A percentile compares a stretch with the other conserved stretches of the same genome.
Conservation (phyloP, 805 yeast genomes). For the Candida montana region DNA sequence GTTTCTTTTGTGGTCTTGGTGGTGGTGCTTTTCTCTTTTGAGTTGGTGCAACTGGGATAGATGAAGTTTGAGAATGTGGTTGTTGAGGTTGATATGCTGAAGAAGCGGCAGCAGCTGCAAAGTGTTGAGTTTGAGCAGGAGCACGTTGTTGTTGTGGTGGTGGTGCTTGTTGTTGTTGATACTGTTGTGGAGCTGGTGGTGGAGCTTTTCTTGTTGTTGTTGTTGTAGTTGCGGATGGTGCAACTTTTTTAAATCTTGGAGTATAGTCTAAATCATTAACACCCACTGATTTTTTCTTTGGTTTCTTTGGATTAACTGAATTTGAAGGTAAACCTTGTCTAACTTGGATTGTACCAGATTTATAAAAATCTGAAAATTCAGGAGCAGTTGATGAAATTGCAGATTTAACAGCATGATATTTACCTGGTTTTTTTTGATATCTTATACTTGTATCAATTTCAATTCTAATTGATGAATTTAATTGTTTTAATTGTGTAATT, state of each 20-base stretch:
- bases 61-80: too few relatives aligned
- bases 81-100: conserved; percentile 32
- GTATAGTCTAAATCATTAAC: conserved; percentile 23
- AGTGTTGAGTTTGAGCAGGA: conserved; percentile 3
- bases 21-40: conserved; percentile 22
- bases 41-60: conserved; percentile 26
- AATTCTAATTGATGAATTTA: conserved; percentile 54
- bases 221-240: conserved; percentile 14
- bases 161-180: conserved; percentile 13
- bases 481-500: conserved; percentile 61
- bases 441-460: conserved; percentile 65
- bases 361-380: conserved; percentile 63
- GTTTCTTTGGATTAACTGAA: conserved; percentile 68
- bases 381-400: conserved; percentile 62
- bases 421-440: conserved; percentile 90
- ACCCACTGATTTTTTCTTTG: conserved; percentile 38
- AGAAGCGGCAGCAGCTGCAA: conserved; percentile 30
- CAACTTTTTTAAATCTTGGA: conserved; percentile 21
- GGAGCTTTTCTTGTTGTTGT: conserved; percentile 22
- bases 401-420: conserved; percentile 66
- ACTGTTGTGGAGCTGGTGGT: conserved; percentile 25
- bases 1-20: conserved; percentile 25
- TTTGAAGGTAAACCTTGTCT: conserved; percentile 72
- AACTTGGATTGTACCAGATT: conserved; percentile 82
- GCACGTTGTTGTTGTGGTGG: conserved; percentile 7